Evolutionary conservation across 139 green algal species (phyloP).

Genomic region (Ettlia oleoabundans): DNA sequence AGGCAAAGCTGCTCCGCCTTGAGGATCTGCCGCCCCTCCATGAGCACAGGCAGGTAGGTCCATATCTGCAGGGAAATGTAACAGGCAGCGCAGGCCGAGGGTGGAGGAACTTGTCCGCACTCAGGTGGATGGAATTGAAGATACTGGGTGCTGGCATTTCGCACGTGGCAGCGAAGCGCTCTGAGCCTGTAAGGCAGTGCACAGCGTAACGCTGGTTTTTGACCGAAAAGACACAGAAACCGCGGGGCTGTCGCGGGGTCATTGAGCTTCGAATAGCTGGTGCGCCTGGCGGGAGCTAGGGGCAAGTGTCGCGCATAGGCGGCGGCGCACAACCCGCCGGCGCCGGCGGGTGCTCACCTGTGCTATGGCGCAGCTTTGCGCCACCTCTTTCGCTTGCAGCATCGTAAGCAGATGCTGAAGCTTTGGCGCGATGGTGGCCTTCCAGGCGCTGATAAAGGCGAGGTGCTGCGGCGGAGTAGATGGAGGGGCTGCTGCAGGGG

Average conservation of each 20-base stretch:
- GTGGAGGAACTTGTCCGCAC: background rate
- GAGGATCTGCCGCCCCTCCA: conserved; percentile 38
- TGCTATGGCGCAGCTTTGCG: conserved; percentile 20
- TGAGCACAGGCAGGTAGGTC: conserved; percentile 49
- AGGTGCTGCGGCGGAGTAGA: background rate
- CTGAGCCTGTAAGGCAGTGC: too few species aligned
- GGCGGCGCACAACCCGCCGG: too few species aligned
- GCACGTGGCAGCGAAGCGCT: too few species aligned
- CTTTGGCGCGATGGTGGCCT: conserved; percentile 3
- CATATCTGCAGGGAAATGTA: conserved; percentile 44
- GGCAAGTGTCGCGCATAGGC: too few species aligned
- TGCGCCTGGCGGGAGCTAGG: too few species aligned
- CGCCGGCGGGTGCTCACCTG: conserved; percentile 22
- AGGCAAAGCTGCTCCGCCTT: conserved; percentile 47
- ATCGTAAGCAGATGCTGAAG: conserved; percentile 32
- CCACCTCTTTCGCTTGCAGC: conserved; percentile 15
- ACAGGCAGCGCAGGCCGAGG: too few species aligned
- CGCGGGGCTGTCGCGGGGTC: too few species aligned
- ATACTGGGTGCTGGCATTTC: background rate
- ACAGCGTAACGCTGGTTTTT: too few species aligned
- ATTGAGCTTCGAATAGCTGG: too few species aligned
- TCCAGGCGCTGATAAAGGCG: conserved; percentile 21
- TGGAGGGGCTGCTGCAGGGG: conserved; percentile 4
- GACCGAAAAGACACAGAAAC: too few species aligned
- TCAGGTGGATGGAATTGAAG: background rate